These are phyloP conservation scores for Aspergillus proliferans DNA, from an alignment of 2,329 filamentous ascomycete species.

Conservation along the genomic window DNA sequence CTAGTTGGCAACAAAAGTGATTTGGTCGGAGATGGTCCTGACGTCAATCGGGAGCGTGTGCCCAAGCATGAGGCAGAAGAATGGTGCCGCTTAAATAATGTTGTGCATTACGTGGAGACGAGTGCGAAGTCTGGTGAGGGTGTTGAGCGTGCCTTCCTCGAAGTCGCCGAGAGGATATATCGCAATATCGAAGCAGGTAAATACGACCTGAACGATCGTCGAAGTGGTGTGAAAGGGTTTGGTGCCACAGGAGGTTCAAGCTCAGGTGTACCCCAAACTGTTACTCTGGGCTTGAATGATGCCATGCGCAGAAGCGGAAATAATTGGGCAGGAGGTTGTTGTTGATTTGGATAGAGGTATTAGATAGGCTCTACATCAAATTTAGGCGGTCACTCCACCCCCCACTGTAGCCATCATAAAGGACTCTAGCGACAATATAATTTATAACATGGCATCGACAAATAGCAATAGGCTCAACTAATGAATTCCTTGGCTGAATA, in stretches of 20 bases:
- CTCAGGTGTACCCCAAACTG: slow-evolving; percentile 32
- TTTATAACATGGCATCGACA: too few species aligned
- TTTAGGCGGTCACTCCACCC: too few species aligned
- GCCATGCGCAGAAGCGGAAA: slow-evolving; percentile 38
- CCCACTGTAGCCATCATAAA: too few species aligned
- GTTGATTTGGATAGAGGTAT: slow-evolving; percentile 17
- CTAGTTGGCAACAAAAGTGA: slow-evolving; percentile 95
- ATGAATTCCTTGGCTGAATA: not conserved
- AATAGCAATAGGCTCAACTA: not conserved
- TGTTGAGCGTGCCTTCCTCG: slow-evolving; percentile 86
- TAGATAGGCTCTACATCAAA: not conserved
- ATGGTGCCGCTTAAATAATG: slow-evolving; percentile 79
- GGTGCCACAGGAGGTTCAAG: slow-evolving; percentile 35
- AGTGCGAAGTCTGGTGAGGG: slow-evolving; percentile 92
- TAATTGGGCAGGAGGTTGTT: slow-evolving; percentile 33
- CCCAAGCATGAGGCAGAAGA: slow-evolving; percentile 75
- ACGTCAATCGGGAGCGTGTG: slow-evolving; percentile 62
- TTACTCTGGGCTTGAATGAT: slow-evolving; percentile 43
- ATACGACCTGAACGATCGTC: slow-evolving; percentile 88
- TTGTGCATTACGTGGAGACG: slow-evolving; percentile 92
- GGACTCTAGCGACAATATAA: too few species aligned
- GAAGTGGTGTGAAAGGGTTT: slow-evolving; percentile 77
- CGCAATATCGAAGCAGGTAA: slow-evolving; percentile 92
- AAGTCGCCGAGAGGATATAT: slow-evolving; percentile 92
- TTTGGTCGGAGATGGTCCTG: slow-evolving; percentile 51